Evolutionary conservation across 306 rosid species (phyloP).

Genomic region (Cucurbita moschata): DNA sequence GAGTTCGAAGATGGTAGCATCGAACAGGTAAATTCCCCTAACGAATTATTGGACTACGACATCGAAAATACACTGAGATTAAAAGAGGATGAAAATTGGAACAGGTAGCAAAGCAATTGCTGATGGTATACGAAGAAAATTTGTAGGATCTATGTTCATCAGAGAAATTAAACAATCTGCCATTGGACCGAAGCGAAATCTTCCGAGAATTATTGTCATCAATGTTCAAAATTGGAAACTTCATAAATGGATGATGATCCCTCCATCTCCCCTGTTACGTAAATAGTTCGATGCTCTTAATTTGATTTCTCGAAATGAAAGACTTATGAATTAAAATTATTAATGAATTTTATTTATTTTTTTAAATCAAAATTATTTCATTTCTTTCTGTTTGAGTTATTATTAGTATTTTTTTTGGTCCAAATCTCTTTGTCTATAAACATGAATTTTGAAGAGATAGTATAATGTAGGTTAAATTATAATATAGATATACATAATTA

Average conservation of each 20-base stretch:
- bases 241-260: not conserved
- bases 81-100: not conserved
- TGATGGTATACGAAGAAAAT: constrained; percentile 39
- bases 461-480: no score
- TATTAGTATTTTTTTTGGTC: no score
- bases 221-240: not conserved
- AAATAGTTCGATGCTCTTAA: not conserved
- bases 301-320: not conserved
- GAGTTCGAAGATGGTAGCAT: constrained; percentile 83
- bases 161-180: not conserved
- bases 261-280: not conserved
- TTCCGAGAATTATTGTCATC: not conserved
- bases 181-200: not conserved
- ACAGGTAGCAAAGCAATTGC: constrained; percentile 66
- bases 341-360: no score
- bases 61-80: not conserved
- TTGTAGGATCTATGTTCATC: constrained; percentile 2
- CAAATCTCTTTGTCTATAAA: no score
- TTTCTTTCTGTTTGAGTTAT: no score
- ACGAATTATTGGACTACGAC: not conserved
- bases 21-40: constrained; percentile 33
- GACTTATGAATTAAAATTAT: not conserved
- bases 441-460: no score
- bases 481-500: no score
- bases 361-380: no score